Evolutionary conservation across 202 grass and related monocot genomes (phyloP).

Genomic region (Carex arenaria): DNA sequence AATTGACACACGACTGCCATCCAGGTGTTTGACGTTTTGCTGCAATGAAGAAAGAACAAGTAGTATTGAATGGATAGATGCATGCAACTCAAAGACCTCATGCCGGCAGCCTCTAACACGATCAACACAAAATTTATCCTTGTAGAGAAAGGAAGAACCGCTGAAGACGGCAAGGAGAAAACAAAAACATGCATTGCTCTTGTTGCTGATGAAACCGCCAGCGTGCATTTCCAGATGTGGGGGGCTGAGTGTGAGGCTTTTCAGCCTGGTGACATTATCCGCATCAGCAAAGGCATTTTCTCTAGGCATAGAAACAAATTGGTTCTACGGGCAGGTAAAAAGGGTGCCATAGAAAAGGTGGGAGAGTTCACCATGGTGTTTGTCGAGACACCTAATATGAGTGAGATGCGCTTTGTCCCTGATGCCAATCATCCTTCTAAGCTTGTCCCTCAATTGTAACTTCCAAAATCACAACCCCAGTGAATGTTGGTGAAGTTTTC

Average conservation of each 20-base stretch:
- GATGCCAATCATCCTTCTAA: constrained; percentile 36
- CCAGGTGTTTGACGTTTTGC: neutral
- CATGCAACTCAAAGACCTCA: constrained; percentile 53
- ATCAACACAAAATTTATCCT: constrained; percentile 77
- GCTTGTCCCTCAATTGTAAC: constrained; percentile 52
- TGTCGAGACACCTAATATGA: constrained; percentile 89
- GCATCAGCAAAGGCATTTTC: constrained; percentile 61
- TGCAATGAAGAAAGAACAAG: neutral
- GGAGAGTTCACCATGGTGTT: constrained; percentile 79
- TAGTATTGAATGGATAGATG: neutral
- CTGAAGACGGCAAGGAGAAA: constrained; percentile 20
- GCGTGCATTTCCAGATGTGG: constrained; percentile 85
- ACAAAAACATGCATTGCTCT: constrained; percentile 50
- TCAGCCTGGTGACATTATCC: constrained; percentile 66
- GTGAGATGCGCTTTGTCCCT: constrained; percentile 45
- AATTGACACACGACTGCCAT: neutral
- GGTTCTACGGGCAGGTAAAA: constrained; percentile 56
- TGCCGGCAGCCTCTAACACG: constrained; percentile 66
- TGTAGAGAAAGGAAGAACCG: constrained; percentile 48
- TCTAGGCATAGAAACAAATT: constrained; percentile 39
- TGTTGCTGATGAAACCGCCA: constrained; percentile 74
- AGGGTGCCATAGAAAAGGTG: constrained; percentile 54
- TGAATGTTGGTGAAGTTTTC: neutral
- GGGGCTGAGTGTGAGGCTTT: constrained; percentile 68
- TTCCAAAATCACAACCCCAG: neutral